These are phyloP conservation scores for Neopestalotiopsis sp. DNA, from an alignment of 2,329 filamentous ascomycete species.

Conservation along the genomic window DNA sequence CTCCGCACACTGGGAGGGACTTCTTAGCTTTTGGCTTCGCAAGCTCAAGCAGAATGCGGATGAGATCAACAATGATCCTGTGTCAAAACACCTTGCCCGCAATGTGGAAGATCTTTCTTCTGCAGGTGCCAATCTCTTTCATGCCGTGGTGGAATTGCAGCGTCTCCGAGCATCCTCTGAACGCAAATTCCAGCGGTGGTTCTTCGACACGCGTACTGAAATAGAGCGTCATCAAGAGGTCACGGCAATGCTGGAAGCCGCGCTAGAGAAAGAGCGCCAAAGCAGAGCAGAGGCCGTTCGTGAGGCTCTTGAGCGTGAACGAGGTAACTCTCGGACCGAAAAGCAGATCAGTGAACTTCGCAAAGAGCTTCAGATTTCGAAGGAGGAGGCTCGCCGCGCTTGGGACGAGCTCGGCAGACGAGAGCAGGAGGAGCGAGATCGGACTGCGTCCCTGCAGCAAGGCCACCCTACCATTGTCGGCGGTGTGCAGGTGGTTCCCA, in stretches of 20 bases:
- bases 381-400: slow-evolving; percentile 91
- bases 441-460: slow-evolving; percentile 82
- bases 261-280: slow-evolving; percentile 76
- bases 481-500: slow-evolving; percentile 93
- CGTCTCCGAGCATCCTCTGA: slow-evolving; percentile 93
- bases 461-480: slow-evolving; percentile 89
- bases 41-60: slow-evolving; percentile 89
- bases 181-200: slow-evolving; percentile 98
- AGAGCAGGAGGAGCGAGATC: slow-evolving; percentile 91
- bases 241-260: slow-evolving; percentile 78
- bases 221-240: slow-evolving; percentile 85
- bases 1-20: slow-evolving; percentile 96
- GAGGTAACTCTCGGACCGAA: slow-evolving; percentile 72
- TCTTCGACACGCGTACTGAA: slow-evolving; percentile 91
- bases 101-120: slow-evolving; percentile 98
- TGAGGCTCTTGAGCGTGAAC: slow-evolving; percentile 69
- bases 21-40: slow-evolving; percentile 97
- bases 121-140: slow-evolving; percentile 94
- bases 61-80: slow-evolving; percentile 80
- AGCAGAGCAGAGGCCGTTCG: slow-evolving; percentile 71
- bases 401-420: slow-evolving; percentile 96
- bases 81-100: slow-evolving; percentile 86
- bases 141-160: slow-evolving; percentile 95
- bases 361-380: slow-evolving; percentile 91
- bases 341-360: slow-evolving; percentile 88